Conservation (phyloP, 2,329 filamentous ascomycete species). For the Trichoderma sp. region DNA sequence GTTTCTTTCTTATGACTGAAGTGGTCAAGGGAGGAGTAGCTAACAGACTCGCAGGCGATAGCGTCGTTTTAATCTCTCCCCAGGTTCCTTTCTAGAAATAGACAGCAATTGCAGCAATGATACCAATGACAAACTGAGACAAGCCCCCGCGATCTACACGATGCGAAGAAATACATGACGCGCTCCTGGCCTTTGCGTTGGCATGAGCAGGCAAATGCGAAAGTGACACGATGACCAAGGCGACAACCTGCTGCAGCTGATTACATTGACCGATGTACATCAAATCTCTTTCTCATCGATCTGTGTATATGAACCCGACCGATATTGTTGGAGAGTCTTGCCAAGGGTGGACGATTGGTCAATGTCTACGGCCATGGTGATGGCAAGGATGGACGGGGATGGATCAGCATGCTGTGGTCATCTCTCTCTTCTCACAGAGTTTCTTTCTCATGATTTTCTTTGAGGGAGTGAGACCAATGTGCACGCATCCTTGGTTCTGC, state of each 20-base stretch:
- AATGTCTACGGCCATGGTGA: neutral
- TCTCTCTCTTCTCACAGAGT: neutral
- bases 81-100: constrained; percentile 47
- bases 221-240: neutral
- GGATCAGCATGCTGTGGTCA: neutral
- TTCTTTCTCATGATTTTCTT: neutral
- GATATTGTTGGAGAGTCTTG: neutral
- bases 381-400: neutral
- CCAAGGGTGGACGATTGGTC: neutral
- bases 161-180: neutral
- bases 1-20: constrained; percentile 29
- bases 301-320: neutral
- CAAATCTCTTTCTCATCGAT: neutral
- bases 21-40: neutral
- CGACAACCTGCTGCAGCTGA: neutral
- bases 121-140: neutral
- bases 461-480: neutral
- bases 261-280: neutral
- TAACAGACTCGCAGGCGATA: constrained; percentile 58
- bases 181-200: neutral
- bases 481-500: neutral
- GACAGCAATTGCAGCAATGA: constrained; percentile 13
- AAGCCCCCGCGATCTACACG: neutral
- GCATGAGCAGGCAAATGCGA: neutral
- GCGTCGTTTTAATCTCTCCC: constrained; percentile 71